Percentiles rank a stretch among this genome's conserved stretches.
phyloP scores from a whole-genome alignment of 331 rosid genomes.

The Acacia pycnantha region DNA sequence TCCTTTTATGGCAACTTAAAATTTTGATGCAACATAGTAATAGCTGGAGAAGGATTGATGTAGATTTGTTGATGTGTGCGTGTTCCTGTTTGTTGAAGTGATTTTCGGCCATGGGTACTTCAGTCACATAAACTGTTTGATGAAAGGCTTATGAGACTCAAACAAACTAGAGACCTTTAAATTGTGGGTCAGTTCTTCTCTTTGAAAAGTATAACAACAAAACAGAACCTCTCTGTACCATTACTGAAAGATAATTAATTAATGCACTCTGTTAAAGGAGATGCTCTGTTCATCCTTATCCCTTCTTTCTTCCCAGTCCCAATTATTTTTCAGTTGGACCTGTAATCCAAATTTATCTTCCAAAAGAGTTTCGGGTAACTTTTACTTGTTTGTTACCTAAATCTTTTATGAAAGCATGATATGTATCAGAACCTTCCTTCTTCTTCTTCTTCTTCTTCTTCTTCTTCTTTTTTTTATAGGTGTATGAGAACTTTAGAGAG shows the following conservation, averaged over 20 bases:
- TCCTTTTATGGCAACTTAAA: neutral
- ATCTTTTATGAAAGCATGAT: neutral
- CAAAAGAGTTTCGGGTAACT: neutral
- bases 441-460: no score
- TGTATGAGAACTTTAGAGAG: neutral
- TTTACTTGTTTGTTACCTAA: neutral
- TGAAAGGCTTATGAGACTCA: neutral
- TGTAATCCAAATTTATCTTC: neutral
- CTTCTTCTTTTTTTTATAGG: no score
- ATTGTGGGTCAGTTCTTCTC: neutral
- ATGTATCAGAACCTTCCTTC: neutral
- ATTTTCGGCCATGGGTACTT: neutral
- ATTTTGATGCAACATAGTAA: neutral
- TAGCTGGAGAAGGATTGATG: neutral
- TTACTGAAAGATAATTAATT: neutral
- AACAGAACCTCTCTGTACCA: neutral
- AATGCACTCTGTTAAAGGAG: neutral
- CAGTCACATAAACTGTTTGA: neutral
- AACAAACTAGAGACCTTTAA: neutral
- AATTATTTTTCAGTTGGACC: neutral
- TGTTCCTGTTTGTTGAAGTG: conserved; percentile 15
- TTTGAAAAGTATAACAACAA: neutral
- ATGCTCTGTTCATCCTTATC: neutral
- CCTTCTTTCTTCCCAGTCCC: neutral
- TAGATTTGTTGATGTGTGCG: neutral